phyloP scores from a whole-genome alignment of 768 basidiomycete genomes.

The Trametes cingulata region DNA sequence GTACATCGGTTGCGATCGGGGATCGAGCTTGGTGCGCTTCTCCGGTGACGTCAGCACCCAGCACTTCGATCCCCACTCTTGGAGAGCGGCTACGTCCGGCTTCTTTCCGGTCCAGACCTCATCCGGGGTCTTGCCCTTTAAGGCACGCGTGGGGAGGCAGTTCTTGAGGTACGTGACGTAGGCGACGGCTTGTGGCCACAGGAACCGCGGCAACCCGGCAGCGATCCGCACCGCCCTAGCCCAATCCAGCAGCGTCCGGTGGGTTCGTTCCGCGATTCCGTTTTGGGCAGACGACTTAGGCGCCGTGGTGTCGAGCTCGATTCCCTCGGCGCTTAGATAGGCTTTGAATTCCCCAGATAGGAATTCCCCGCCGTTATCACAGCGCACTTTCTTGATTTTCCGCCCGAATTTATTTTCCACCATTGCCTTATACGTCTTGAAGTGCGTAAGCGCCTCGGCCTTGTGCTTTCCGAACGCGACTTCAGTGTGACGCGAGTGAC shows the following conservation, averaged over 20 bases:
- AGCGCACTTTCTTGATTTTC: slow-evolving; percentile 14
- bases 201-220: slow-evolving; percentile 15
- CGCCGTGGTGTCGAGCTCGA: slow-evolving; percentile 24
- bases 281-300: slow-evolving; percentile 26
- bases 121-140: slow-evolving; percentile 23
- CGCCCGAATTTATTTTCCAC: not conserved
- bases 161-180: slow-evolving; percentile 25
- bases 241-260: slow-evolving; percentile 24
- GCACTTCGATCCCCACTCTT: slow-evolving; percentile 23
- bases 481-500: slow-evolving; percentile 12
- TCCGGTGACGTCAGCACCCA: slow-evolving; percentile 17
- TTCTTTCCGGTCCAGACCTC: slow-evolving; percentile 27
- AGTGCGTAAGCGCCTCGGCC: not conserved
- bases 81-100: slow-evolving; percentile 26
- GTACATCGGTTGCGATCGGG: slow-evolving; percentile 18
- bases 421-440: slow-evolving; percentile 1
- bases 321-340: slow-evolving; percentile 18
- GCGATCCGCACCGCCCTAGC: slow-evolving; percentile 23
- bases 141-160: slow-evolving; percentile 19
- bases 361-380: slow-evolving; percentile 32
- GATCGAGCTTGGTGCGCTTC: slow-evolving; percentile 16
- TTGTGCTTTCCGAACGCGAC: slow-evolving; percentile 1
- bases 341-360: not conserved
- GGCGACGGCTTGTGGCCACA: slow-evolving; percentile 28
- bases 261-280: slow-evolving; percentile 28